Base-by-base conservation (phyloP, 1,284 basidiomycete species). In the Thecaphora thlaspeos region DNA sequence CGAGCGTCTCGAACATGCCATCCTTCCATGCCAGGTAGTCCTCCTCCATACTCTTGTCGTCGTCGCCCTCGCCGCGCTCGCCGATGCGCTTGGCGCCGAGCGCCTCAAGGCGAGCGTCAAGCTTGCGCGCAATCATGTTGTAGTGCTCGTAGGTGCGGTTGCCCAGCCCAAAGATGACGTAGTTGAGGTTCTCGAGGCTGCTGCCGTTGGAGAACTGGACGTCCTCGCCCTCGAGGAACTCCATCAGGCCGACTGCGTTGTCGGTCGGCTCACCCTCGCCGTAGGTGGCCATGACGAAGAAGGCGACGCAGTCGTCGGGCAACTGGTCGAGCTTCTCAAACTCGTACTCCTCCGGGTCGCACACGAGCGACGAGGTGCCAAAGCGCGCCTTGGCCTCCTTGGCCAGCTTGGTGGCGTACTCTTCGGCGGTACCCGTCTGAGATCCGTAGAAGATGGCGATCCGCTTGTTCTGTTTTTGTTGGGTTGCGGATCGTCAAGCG, bases 1-100 rank as follows among this genome's bases (percentile, higher is more conserved):
- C 84, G 57, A 98, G 90, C 5, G 86, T 85, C 41, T 88, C 87
- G 87, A 92, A 96, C 91, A 96, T 93, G 71, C 83, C 84, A 78
- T 98, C 94, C 80, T 98, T 98, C 94, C 94, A 98, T 64, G 90
- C 91, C n/a, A 98, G 84, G 79, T 97, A 98, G 80, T 98, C 94
- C 81, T 98, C 95, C 80, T 98, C 94, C 90, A 98, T 94, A 76
- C 89, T 92, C 83, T 95, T 95, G 80, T 98, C 94, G 78, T 98
- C 94, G 76, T 98, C 94, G 68, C 94, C 94, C 80, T 97, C 92
- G 18, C 94, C 95, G 39, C 88, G 84, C 78, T 89, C 87, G 46
- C 93, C 93, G 47, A 98, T 89, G 57, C 91, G 86, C 55, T 83
- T 80, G 26, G 86, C 95, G 30, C 92, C 93, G 81, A 94, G 87